Conservation (phyloP, 768 basidiomycete genomes). For the Candolleomyces eurysporus region DNA sequence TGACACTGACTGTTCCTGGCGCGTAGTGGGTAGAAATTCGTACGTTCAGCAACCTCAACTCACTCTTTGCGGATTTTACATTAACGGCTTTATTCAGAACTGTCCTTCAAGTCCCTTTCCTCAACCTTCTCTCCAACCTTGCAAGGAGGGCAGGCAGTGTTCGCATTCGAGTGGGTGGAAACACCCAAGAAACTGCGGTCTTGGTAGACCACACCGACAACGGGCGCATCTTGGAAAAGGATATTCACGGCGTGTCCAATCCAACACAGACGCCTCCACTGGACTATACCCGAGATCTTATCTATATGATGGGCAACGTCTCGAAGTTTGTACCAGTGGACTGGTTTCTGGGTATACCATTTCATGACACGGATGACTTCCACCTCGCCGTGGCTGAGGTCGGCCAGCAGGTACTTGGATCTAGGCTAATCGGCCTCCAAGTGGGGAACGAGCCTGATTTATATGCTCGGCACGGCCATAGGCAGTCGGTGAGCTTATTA, state of each 20-base stretch:
- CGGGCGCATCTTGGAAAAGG: conserved; percentile 29
- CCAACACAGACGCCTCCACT: conserved; percentile 65
- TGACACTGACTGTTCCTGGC: neutral
- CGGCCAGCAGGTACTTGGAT: conserved; percentile 61
- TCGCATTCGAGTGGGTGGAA: conserved; percentile 70
- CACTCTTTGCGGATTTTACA: conserved; percentile 10
- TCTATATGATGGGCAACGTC: conserved; percentile 63
- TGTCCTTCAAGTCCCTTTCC: conserved; percentile 56
- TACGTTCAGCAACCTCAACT: conserved; percentile 19
- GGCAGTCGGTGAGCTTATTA: conserved; percentile 3
- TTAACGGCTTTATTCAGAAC: conserved; percentile 30
- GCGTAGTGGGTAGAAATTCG: conserved; percentile 53
- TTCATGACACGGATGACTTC: conserved; percentile 61
- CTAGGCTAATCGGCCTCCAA: conserved; percentile 64
- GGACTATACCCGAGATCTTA: conserved; percentile 59
- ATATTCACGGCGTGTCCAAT: conserved; percentile 15
- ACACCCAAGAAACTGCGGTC: conserved; percentile 68
- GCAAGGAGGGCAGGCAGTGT: conserved; percentile 59
- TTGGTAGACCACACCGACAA: conserved; percentile 48
- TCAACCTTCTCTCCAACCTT: conserved; percentile 74
- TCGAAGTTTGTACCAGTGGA: conserved; percentile 56
- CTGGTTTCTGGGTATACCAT: conserved; percentile 68
- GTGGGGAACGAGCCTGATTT: conserved; percentile 82
- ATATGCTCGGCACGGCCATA: conserved; percentile 38
- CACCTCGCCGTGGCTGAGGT: conserved; percentile 53